These are phyloP conservation scores for Populus hybrid DNA, from an alignment of 441 rosid species.

Conservation along the genomic window DNA sequence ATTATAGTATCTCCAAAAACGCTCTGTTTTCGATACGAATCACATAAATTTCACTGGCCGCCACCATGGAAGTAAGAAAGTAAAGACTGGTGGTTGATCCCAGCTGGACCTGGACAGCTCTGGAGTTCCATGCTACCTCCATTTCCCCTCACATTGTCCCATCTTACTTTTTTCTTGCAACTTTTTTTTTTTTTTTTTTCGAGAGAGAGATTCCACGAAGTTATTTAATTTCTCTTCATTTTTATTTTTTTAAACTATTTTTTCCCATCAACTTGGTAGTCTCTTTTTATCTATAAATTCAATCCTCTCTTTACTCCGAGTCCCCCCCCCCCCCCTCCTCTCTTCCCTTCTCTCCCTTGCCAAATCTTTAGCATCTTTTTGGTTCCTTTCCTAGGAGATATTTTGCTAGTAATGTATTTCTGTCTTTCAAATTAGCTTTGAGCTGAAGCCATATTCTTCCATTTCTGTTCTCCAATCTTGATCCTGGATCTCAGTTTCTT, in stretches of 20 bases:
- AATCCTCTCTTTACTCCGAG: background rate
- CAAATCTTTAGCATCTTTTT: conserved; percentile 7
- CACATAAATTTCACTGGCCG: background rate
- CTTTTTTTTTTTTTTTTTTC: conserved; percentile 5
- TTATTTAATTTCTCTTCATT: background rate
- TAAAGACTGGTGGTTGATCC: conserved; percentile 23
- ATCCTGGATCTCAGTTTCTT: conserved; percentile 5
- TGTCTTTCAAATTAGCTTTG: conserved; percentile 5
- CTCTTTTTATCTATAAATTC: conserved; percentile 33
- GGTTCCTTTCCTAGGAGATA: background rate
- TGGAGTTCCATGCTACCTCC: conserved; percentile 3
- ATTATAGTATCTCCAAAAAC: no score
- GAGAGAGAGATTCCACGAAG: conserved; percentile 6
- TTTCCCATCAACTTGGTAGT: conserved; percentile 11
- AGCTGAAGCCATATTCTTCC: conserved; percentile 11
- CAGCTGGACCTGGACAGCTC: conserved; percentile 41
- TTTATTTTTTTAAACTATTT: background rate
- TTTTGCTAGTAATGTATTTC: background rate
- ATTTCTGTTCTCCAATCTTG: background rate
- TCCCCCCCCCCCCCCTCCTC: conserved; percentile 6
- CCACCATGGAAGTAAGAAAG: background rate
- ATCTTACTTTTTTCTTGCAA: conserved; percentile 26
- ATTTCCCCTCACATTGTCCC: conserved; percentile 47
- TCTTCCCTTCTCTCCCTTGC: conserved; percentile 9
- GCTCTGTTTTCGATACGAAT: background rate